These are phyloP conservation scores for Hypoxylon intermedium DNA, from an alignment of 495 filamentous ascomycete genomes.

Conservation along the genomic window DNA sequence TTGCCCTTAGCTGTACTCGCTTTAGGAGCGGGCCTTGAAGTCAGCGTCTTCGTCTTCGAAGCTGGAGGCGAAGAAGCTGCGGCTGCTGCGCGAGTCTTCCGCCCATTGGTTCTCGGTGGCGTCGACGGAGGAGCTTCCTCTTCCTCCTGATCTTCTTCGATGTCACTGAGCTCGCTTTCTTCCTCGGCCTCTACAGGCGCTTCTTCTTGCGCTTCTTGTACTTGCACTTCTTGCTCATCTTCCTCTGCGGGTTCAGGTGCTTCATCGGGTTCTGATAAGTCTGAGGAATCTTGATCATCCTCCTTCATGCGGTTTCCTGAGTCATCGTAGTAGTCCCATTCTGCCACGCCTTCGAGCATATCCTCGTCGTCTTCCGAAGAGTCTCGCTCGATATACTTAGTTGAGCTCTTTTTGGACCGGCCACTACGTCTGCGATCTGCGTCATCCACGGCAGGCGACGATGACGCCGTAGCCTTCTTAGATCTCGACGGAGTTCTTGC, in stretches of 20 bases:
- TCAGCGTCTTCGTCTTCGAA: slow-evolving; percentile 22
- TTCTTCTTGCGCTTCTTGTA: slow-evolving; percentile 40
- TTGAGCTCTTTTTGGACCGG: slow-evolving; percentile 49
- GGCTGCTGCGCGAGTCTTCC: slow-evolving; percentile 21
- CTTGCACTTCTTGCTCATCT: slow-evolving; percentile 37
- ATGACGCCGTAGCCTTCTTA: slow-evolving; percentile 42
- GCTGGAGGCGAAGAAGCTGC: slow-evolving; percentile 22
- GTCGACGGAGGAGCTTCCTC: slow-evolving; percentile 29
- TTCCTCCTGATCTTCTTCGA: slow-evolving; percentile 34
- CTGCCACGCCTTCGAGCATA: slow-evolving; percentile 62
- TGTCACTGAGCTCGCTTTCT: slow-evolving; percentile 39
- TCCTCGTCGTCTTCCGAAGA: slow-evolving; percentile 62
- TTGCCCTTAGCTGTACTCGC: slow-evolving; percentile 30
- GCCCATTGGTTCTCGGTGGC: slow-evolving; percentile 32
- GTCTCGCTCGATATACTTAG: slow-evolving; percentile 61
- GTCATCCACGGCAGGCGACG: slow-evolving; percentile 39
- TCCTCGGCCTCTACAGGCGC: slow-evolving; percentile 17
- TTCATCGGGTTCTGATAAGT: slow-evolving; percentile 36
- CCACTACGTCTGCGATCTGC: slow-evolving; percentile 60
- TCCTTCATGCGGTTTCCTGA: slow-evolving; percentile 29
- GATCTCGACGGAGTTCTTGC: slow-evolving; percentile 45
- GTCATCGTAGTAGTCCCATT: slow-evolving; percentile 59
- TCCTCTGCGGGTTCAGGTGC: slow-evolving; percentile 23
- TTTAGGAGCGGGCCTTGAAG: slow-evolving; percentile 39
- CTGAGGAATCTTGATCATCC: slow-evolving; percentile 35